phyloP scores from a whole-genome alignment of 331 rosid genomes.

The Saraca asoca region DNA sequence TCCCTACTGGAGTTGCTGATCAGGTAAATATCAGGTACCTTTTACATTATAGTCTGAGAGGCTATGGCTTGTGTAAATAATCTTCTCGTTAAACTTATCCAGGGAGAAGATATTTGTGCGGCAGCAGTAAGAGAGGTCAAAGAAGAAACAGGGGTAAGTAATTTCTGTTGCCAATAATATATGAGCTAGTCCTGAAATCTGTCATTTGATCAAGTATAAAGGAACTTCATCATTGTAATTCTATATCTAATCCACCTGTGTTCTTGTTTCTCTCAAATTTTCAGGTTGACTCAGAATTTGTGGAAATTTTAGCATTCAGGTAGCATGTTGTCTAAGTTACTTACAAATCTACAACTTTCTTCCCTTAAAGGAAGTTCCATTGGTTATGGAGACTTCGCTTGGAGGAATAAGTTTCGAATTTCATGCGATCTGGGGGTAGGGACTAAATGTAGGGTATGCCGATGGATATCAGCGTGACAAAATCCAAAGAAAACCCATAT shows the following conservation, averaged over 20 bases:
- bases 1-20: conserved; percentile 82
- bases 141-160: conserved; percentile 92
- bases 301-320: conserved; percentile 83
- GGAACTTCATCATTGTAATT: conserved; percentile 7
- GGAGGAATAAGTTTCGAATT: too few species aligned
- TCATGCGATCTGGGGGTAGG: too few species aligned
- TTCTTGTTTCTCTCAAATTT: conserved; percentile 31
- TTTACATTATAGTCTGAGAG: neutral
- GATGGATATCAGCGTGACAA: too few species aligned
- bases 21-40: conserved; percentile 51
- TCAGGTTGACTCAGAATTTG: conserved; percentile 80
- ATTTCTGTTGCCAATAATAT: conserved; percentile 19
- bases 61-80: conserved; percentile 17
- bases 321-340: too few species aligned
- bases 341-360: too few species aligned
- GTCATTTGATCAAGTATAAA: neutral
- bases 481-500: too few species aligned
- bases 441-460: too few species aligned
- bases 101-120: conserved; percentile 82
- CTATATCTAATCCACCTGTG: neutral
- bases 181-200: conserved; percentile 19
- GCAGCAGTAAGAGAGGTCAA: conserved; percentile 85
- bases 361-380: too few species aligned
- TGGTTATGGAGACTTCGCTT: too few species aligned
- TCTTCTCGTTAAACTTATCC: conserved; percentile 30